Evolutionary conservation across 352 stramenopile species (phyloP), one percentile per base, ranked within the genome.

Genomic region (Phytophthora boehmeriae): DNA sequence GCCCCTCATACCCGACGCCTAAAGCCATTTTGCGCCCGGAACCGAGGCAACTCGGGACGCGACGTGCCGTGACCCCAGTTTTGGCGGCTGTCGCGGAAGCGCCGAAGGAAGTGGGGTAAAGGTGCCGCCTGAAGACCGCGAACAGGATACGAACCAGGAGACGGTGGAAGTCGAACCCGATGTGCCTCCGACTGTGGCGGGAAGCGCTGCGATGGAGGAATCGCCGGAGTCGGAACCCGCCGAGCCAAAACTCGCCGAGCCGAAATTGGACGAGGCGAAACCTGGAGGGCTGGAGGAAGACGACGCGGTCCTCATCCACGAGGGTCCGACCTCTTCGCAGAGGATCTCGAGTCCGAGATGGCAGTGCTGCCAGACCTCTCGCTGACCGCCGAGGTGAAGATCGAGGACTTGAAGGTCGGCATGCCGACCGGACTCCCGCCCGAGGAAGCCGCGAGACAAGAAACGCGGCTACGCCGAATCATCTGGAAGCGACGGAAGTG

Each of bases 391-490:
- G 54, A 60, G 16, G 51, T 66, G 17, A 57, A 20, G 38, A 57
- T 27, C 0, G 50, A 59, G 8, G 66, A 75, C 8, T 16, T 70
- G 30, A 45, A 62, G 23, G 45, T 75, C 2, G 19, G 16, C 1
- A 49, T 48, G 6, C 54, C 51, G 17, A 52, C 16, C 1, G 35
- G 50, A 10, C 55, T 49, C 14, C 66, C 58, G 0, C 30, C 41
- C 0, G 59, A 74, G 19, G 2, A 13, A 16, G 38, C 38, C 16
- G n/a, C 38, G 13, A 20, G 23, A 9, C 17, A 62, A 22, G 32
- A 71, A 6, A 56, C 59, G 4, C 52, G 17, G 11, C 16, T 75
- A 1, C 41, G 50, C 1, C n/a, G 44, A 0, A 68, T 75, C 27
- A 42, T 78, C 2, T 68, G 56, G 68, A 58, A 57, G 16, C 17